Percentiles rank a stretch among this genome's conserved stretches.
phyloP scores from a whole-genome alignment of 2,329 filamentous ascomycete species.

The Anthostomella pinea region DNA sequence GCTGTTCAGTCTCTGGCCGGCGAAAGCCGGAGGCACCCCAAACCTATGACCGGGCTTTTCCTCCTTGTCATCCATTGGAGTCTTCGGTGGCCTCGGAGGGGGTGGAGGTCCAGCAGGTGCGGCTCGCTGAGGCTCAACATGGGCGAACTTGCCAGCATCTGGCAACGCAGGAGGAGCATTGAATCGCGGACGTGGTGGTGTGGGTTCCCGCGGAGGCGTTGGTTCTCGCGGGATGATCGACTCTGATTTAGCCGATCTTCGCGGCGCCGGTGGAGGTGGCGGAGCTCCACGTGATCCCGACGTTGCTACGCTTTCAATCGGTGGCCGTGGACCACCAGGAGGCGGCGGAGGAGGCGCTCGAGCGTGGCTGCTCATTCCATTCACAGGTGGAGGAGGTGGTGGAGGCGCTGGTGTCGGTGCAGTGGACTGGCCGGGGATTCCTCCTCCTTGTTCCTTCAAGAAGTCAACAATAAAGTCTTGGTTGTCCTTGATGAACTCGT shows the following conservation, averaged over 20 bases:
- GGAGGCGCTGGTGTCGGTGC: constrained; percentile 43
- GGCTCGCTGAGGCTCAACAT: constrained; percentile 45
- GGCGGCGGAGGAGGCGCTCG: constrained; percentile 43
- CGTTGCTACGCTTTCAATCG: constrained; percentile 35
- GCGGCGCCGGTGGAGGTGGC: constrained; percentile 57
- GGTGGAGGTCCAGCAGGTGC: constrained; percentile 59
- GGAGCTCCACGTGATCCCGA: constrained; percentile 41
- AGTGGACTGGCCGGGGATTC: constrained; percentile 34
- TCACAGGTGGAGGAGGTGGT: constrained; percentile 34
- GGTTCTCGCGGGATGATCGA: constrained; percentile 37
- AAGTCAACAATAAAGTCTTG: constrained; percentile 68
- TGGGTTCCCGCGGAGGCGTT: constrained; percentile 67
- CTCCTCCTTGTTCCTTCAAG: constrained; percentile 54
- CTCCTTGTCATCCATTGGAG: constrained; percentile 64
- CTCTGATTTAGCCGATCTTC: constrained; percentile 56
- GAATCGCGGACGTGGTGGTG: constrained; percentile 70
- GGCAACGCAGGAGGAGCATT: constrained; percentile 82
- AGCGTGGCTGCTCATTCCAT: constrained; percentile 33
- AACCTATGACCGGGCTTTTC: constrained; percentile 56
- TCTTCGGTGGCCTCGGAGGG: constrained; percentile 67
- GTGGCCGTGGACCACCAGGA: constrained; percentile 22
- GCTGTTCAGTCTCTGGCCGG: constrained; percentile 56
- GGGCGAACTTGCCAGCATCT: constrained; percentile 84
- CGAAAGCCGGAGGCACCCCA: constrained; percentile 76
- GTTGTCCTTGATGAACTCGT: constrained; percentile 66